phyloP scores from a whole-genome alignment of 805 yeast species.

The Saccharomycopsis guyanensis region DNA sequence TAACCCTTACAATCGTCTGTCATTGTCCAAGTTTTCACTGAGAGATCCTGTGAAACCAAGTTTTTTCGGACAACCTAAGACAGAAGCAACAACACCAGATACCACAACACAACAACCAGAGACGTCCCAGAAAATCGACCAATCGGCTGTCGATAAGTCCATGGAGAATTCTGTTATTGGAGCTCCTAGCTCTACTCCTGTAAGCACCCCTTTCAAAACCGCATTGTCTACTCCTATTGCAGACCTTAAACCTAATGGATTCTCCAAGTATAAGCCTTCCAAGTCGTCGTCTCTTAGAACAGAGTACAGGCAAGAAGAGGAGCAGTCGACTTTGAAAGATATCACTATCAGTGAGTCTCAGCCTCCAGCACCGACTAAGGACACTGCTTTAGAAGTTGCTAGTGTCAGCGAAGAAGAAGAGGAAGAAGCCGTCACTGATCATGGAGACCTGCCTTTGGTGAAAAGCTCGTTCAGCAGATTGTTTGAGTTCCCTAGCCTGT shows the following conservation, averaged over 20 bases:
- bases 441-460: constrained; percentile 1
- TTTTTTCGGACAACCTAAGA: not conserved
- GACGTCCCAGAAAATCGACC: not conserved
- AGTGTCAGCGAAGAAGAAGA: not conserved
- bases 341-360: not conserved
- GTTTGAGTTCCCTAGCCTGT: constrained; percentile 12
- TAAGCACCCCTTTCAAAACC: not conserved
- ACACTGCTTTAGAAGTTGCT: not conserved
- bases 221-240: not conserved
- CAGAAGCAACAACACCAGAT: not conserved
- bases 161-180: not conserved
- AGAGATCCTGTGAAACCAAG: not conserved
- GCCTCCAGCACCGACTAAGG: not conserved
- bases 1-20: constrained; percentile 15
- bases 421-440: not conserved
- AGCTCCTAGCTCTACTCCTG: constrained; percentile 3
- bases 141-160: not conserved
- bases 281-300: constrained; percentile 10
- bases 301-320: constrained; percentile 1
- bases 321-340: not conserved
- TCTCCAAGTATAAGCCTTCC: constrained; percentile 11
- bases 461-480: constrained; percentile 1
- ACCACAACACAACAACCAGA: not conserved
- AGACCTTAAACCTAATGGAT: not conserved
- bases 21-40: constrained; percentile 5